These are phyloP conservation scores for Blastobotrys serpentis DNA, from an alignment of 1,139 yeast genomes.

Conservation along the genomic window DNA sequence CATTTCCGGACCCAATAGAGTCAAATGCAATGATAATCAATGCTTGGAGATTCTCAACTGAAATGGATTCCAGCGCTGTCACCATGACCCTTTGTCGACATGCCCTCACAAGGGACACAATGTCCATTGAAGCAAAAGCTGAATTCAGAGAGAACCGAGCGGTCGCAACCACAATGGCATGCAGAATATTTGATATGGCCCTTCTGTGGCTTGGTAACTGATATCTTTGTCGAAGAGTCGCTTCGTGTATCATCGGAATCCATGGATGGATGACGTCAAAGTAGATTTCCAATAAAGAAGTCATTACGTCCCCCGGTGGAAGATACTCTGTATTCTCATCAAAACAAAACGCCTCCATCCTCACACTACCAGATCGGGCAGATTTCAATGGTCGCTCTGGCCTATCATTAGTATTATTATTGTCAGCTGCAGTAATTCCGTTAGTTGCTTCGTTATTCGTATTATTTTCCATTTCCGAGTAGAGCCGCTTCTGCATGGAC, in stretches of 20 bases:
- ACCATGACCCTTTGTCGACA: conserved; percentile 25
- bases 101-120: conserved; percentile 13
- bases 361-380: background rate
- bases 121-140: conserved; percentile 12
- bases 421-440: background rate
- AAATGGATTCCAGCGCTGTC: conserved; percentile 26
- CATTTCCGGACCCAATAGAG: conserved; percentile 28
- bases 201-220: conserved; percentile 10
- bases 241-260: conserved; percentile 25
- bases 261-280: conserved; percentile 25
- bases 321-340: conserved; percentile 6
- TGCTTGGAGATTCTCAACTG: conserved; percentile 30
- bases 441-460: background rate
- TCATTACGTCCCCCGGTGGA: conserved; percentile 18
- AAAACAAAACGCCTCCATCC: background rate
- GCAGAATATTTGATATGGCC: conserved; percentile 18
- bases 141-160: conserved; percentile 20
- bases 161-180: conserved; percentile 28
- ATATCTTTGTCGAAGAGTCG: conserved; percentile 16
- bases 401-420: conserved; percentile 5
- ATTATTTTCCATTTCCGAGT: conserved; percentile 7
- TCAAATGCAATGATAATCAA: conserved; percentile 29
- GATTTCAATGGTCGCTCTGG: conserved; percentile 4
- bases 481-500: conserved; percentile 5
- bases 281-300: conserved; percentile 17